A percentile compares a stretch with the other conserved stretches of the same genome.
Conservation (phyloP, 306 rosid species). For the Malus sylvestris region DNA sequence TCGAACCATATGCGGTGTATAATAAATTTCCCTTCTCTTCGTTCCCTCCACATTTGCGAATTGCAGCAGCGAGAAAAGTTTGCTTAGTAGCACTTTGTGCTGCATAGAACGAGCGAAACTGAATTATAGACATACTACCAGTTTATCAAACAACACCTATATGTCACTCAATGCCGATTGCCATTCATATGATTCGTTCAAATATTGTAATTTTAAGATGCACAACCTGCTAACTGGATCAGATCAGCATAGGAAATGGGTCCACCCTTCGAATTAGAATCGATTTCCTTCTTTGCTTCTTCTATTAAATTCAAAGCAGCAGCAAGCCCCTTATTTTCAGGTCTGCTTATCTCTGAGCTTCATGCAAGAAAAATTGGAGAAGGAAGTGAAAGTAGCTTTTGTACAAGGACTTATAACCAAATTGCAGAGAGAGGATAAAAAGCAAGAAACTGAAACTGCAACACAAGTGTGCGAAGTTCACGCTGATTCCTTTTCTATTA, state of each 20-base stretch:
- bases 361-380: slow-evolving; percentile 29
- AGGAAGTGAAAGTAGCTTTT: slow-evolving; percentile 3
- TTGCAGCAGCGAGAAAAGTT: slow-evolving; percentile 80
- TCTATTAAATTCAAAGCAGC: slow-evolving; percentile 69
- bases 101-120: slow-evolving; percentile 25
- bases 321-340: slow-evolving; percentile 74
- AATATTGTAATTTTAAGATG: slow-evolving; percentile 11
- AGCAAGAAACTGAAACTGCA: background rate
- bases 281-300: slow-evolving; percentile 86
- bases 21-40: slow-evolving; percentile 73
- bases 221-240: slow-evolving; percentile 68
- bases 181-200: background rate
- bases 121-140: slow-evolving; percentile 1
- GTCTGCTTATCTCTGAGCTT: slow-evolving; percentile 94
- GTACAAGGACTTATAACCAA: background rate
- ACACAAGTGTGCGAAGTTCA: background rate
- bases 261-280: slow-evolving; percentile 82
- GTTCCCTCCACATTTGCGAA: slow-evolving; percentile 91
- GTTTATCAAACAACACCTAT: background rate
- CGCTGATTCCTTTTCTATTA: background rate
- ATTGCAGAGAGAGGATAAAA: background rate
- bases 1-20: slow-evolving; percentile 88
- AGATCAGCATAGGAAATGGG: slow-evolving; percentile 87
- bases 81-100: slow-evolving; percentile 82
- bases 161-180: background rate